A percentile compares a stretch with the other conserved stretches of the same genome.
Evolutionary conservation across 805 yeast species (phyloP).

Genomic region (Saccharomycopsis synnaedendra): DNA sequence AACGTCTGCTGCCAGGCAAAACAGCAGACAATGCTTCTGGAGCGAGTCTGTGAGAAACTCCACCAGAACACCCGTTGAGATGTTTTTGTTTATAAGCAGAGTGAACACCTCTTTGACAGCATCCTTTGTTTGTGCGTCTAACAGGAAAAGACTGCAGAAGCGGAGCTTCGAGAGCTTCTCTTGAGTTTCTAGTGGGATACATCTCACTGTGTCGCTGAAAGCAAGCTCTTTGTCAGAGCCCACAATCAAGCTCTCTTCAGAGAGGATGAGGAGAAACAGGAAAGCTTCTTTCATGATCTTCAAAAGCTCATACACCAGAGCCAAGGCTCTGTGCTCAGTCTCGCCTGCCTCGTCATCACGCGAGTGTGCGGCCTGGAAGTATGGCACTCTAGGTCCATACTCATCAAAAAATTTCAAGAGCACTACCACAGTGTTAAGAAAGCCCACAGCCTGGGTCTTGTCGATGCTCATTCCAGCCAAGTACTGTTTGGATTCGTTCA

Average conservation of each 20-base stretch:
- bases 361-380: constrained; percentile 20
- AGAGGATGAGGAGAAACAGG: constrained; percentile 72
- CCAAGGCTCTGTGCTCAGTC: constrained; percentile 85
- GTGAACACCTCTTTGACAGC: constrained; percentile 79
- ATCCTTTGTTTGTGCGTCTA: constrained; percentile 38
- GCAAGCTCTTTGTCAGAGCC: constrained; percentile 21
- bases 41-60: constrained; percentile 79
- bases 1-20: constrained; percentile 90
- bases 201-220: constrained; percentile 59
- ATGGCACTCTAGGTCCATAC: constrained; percentile 32
- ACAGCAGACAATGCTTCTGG: constrained; percentile 89
- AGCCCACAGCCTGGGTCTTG: constrained; percentile 33
- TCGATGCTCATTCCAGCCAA: constrained; percentile 27
- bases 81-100: constrained; percentile 79
- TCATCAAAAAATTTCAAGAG: constrained; percentile 34
- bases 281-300: constrained; percentile 79
- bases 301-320: constrained; percentile 62
- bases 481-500: constrained; percentile 27
- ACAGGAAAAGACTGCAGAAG: constrained; percentile 70
- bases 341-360: constrained; percentile 52
- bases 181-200: constrained; percentile 58
- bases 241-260: constrained; percentile 51
- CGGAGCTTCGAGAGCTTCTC: constrained; percentile 51
- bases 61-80: constrained; percentile 85
- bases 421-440: constrained; percentile 35